Evolutionary conservation across 768 basidiomycete species (phyloP).

Genomic region (Mycena haematopus): DNA sequence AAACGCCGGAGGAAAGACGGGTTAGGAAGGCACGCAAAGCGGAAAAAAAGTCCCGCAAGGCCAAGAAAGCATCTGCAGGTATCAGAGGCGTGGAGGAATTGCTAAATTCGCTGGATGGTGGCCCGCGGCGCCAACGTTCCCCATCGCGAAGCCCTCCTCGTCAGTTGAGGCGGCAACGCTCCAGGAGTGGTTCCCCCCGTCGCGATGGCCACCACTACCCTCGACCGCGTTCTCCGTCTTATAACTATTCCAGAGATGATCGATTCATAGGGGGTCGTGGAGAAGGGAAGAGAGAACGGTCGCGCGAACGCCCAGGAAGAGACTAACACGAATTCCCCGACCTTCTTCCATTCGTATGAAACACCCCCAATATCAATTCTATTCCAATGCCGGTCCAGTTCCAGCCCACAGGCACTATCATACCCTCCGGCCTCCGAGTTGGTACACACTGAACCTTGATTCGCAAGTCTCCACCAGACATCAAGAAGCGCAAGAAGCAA

Average conservation of each 20-base stretch:
- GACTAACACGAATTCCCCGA: slow-evolving; percentile 6
- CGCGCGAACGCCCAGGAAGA: slow-evolving; percentile 11
- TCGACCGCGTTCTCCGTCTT: slow-evolving; percentile 12
- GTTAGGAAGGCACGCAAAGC: slow-evolving; percentile 78
- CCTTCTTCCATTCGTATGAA: slow-evolving; percentile 16
- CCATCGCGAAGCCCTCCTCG: slow-evolving; percentile 19
- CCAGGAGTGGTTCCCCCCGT: slow-evolving; percentile 21
- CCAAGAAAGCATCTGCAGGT: slow-evolving; percentile 60
- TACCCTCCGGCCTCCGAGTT: neutral
- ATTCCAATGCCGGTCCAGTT: neutral
- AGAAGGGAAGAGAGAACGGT: slow-evolving; percentile 1
- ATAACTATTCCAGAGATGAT: neutral
- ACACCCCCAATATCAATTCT: slow-evolving; percentile 5
- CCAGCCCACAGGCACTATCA: slow-evolving; percentile 6
- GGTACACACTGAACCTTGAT: neutral
- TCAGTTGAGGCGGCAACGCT: slow-evolving; percentile 17
- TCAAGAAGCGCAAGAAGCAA: slow-evolving; percentile 1
- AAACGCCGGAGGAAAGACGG: slow-evolving; percentile 80
- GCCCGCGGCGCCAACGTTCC: slow-evolving; percentile 9
- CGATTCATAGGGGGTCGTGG: neutral
- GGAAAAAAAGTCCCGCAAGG: slow-evolving; percentile 67
- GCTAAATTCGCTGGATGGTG: slow-evolving; percentile 54
- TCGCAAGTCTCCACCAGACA: slow-evolving; percentile 5
- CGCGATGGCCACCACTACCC: neutral
- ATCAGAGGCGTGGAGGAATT: slow-evolving; percentile 73